Evolutionary conservation across 139 green algal genomes (phyloP).

Genomic region (Volvox reticuliferus): DNA sequence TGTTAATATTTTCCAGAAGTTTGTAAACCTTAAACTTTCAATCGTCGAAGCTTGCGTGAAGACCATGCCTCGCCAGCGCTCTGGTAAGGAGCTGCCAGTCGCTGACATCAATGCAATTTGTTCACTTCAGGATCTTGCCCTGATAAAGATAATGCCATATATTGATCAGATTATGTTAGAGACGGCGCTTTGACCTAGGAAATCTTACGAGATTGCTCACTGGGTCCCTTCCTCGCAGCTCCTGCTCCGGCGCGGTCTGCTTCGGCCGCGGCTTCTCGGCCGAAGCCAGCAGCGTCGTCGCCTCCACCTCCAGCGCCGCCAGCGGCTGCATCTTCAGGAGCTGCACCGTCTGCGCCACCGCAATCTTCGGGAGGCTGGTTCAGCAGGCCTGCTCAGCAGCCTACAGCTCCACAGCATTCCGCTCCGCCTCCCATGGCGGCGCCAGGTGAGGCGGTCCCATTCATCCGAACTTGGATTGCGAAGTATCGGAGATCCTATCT

Average conservation of each 20-base stretch:
- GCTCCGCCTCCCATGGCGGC: conserved; percentile 42
- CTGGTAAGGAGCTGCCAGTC: background rate
- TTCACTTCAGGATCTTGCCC: background rate
- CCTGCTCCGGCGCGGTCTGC: conserved; percentile 38
- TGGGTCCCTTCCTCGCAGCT: conserved; percentile 14
- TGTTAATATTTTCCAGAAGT: too few relatives aligned
- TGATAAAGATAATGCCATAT: background rate
- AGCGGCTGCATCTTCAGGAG: background rate
- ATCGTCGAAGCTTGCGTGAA: background rate
- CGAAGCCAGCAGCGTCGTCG: conserved; percentile 43
- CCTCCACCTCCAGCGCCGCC: conserved; percentile 26
- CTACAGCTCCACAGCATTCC: conserved; percentile 23
- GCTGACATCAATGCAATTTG: background rate
- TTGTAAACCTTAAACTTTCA: background rate
- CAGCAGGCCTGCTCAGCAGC: conserved; percentile 29
- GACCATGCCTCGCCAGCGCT: conserved; percentile 44
- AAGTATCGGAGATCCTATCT: conserved; percentile 21
- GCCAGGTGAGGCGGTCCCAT: conserved; percentile 13
- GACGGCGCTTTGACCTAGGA: background rate
- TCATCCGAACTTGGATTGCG: background rate
- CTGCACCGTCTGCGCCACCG: conserved; percentile 24
- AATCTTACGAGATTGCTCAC: background rate
- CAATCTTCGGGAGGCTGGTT: conserved; percentile 49
- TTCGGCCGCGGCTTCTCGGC: conserved; percentile 46
- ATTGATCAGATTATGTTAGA: background rate